phyloP scores from a whole-genome alignment of 257 asterid genomes.

The Penstemon eatonii region DNA sequence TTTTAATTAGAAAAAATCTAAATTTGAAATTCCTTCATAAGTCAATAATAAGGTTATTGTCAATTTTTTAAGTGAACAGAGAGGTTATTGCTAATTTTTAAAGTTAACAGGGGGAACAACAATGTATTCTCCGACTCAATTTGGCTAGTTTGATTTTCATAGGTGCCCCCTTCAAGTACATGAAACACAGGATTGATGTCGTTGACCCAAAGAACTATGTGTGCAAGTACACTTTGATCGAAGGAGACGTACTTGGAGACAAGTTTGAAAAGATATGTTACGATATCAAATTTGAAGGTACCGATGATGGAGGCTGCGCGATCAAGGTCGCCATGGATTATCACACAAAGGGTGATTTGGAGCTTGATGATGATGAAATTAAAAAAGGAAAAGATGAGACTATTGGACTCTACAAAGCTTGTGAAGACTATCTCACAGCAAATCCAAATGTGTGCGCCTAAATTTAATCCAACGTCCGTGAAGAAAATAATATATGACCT shows the following conservation, averaged over 20 bases:
- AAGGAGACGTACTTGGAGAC: slow-evolving; percentile 11
- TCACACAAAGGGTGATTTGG: slow-evolving; percentile 13
- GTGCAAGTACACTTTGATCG: slow-evolving; percentile 1
- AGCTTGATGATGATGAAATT: background rate
- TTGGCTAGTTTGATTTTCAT: no score
- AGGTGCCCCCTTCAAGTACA: no score
- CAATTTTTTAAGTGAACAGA: no score
- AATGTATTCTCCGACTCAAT: no score
- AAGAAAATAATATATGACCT: no score
- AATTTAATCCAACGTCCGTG: background rate
- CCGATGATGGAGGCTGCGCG: slow-evolving; percentile 2
- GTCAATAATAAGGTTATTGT: no score
- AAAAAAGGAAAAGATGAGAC: background rate
- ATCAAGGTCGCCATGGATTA: background rate
- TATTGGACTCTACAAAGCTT: no score
- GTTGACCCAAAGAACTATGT: background rate
- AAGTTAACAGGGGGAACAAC: no score
- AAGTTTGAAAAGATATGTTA: background rate
- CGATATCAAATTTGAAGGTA: slow-evolving; percentile 1
- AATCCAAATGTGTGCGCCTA: slow-evolving; percentile 15
- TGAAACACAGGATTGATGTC: no score
- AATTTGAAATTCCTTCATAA: no score
- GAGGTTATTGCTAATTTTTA: no score
- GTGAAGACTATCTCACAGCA: background rate
- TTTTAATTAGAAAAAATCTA: no score